Evolutionary conservation across 2,329 filamentous ascomycete genomes (phyloP), one percentile per base, ranked within the genome.

Genomic region (Botryotinia narcissicola): DNA sequence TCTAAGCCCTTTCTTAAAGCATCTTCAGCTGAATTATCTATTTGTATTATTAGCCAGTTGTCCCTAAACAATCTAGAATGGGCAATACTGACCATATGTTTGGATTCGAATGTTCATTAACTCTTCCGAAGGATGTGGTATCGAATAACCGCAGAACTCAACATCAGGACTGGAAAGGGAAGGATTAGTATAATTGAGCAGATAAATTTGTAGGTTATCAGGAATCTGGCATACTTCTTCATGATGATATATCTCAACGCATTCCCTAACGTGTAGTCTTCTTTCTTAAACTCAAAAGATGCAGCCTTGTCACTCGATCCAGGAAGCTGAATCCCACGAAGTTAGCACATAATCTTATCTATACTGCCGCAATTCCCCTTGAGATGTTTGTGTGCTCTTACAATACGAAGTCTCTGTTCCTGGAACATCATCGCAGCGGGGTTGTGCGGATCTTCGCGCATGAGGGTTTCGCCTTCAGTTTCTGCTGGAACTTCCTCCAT

Each of bases 91-190:
- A 97, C 95, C 93, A 80, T 96, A 98, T 77, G 95, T 99, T 84
- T 99, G 96, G 76, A 99, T 98, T 80, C 96, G 90, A 75, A 99
- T 86, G 81, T 98, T 97, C 95, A 99, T 97, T 84, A 97, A 96
- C 59, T 91, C 86, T 83, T 99, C 96, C 57, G 95, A 97, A 69
- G 96, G 96, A 84, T 99, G 96, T 44, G 96, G 96, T 75, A 99
- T 98, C 12, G 95, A 93, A 83, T 99, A 99, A 75, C 95, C 96
- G 83, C 96, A 98, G 84, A 99, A 98, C 82, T 99, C 96, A 74
- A 99, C 96, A 76, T 96, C 90, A 44, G 96, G 95, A 82, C 95
- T 98, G 77, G 71, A 71, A 35, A 37, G 44, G 51, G 32, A 44
- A 54, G 37, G 1, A 61, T 78, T 69, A 79, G 75, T 64, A 64